phyloP scores from a whole-genome alignment of 331 rosid genomes.

The Spiraea crenata region DNA sequence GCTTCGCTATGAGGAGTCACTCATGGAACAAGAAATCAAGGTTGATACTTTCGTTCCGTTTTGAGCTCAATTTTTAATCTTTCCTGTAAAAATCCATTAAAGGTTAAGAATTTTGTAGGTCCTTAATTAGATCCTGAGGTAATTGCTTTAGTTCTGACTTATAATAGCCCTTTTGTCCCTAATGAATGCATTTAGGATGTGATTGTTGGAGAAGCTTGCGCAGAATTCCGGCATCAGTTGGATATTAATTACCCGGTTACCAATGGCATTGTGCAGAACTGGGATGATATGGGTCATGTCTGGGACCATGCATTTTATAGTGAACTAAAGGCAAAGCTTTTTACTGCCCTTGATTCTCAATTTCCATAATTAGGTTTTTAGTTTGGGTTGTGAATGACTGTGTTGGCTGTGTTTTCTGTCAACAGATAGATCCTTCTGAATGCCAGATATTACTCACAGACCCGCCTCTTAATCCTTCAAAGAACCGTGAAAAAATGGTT shows the following conservation, averaged over 20 bases:
- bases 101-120: neutral
- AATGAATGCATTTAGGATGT: slow-evolving; percentile 50
- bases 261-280: slow-evolving; percentile 96
- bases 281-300: slow-evolving; percentile 97
- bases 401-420: slow-evolving; percentile 2
- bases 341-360: slow-evolving; percentile 14
- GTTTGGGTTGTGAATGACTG: neutral
- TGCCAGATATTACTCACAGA: slow-evolving; percentile 94
- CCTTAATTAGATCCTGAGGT: neutral
- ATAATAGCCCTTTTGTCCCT: neutral
- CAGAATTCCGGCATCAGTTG: slow-evolving; percentile 87
- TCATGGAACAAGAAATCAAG: slow-evolving; percentile 82
- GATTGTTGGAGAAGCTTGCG: slow-evolving; percentile 92
- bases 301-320: slow-evolving; percentile 97
- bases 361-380: slow-evolving; percentile 10
- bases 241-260: slow-evolving; percentile 92
- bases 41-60: slow-evolving; percentile 26
- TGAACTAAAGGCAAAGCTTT: slow-evolving; percentile 64
- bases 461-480: slow-evolving; percentile 96
- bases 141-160: neutral
- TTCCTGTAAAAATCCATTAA: neutral
- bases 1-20: slow-evolving; percentile 98
- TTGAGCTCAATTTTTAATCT: neutral
- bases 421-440: slow-evolving; percentile 83
- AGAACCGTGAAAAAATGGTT: slow-evolving; percentile 96